Conservation (phyloP, 495 filamentous ascomycete genomes). For the Trichoderma erinaceum region DNA sequence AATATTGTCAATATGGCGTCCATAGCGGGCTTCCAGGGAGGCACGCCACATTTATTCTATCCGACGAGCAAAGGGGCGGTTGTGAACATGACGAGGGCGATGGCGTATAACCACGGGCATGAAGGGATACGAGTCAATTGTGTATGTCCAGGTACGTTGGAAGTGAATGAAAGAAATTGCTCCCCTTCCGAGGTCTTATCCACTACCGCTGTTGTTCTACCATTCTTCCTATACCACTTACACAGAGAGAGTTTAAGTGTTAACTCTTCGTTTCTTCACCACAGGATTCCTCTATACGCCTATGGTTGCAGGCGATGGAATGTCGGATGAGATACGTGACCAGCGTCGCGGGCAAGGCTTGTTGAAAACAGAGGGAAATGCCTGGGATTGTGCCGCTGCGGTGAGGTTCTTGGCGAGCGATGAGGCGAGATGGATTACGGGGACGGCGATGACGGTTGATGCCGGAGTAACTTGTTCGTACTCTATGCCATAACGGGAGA, state of each 20-base stretch:
- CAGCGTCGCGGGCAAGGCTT: conserved; percentile 44
- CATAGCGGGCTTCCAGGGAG: conserved; percentile 51
- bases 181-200: too few species aligned
- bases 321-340: conserved; percentile 43
- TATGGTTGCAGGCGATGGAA: conserved; percentile 50
- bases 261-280: too few species aligned
- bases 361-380: conserved; percentile 49
- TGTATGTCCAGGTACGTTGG: conserved; percentile 45
- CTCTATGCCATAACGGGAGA: background rate
- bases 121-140: conserved; percentile 54
- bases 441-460: conserved; percentile 43
- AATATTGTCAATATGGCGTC: conserved; percentile 53
- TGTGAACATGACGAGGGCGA: conserved; percentile 53
- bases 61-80: conserved; percentile 56
- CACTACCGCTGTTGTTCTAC: too few species aligned
- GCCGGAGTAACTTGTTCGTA: conserved; percentile 34
- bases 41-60: conserved; percentile 54
- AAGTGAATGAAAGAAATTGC: too few species aligned
- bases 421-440: conserved; percentile 47
- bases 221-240: too few species aligned
- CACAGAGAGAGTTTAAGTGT: too few species aligned
- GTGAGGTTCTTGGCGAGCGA: conserved; percentile 40
- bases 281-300: conserved; percentile 51
- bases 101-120: conserved; percentile 51
- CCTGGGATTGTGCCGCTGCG: conserved; percentile 42